Evolutionary conservation across 768 basidiomycete species (phyloP).

Genomic region (Tricholoma saponaceum): DNA sequence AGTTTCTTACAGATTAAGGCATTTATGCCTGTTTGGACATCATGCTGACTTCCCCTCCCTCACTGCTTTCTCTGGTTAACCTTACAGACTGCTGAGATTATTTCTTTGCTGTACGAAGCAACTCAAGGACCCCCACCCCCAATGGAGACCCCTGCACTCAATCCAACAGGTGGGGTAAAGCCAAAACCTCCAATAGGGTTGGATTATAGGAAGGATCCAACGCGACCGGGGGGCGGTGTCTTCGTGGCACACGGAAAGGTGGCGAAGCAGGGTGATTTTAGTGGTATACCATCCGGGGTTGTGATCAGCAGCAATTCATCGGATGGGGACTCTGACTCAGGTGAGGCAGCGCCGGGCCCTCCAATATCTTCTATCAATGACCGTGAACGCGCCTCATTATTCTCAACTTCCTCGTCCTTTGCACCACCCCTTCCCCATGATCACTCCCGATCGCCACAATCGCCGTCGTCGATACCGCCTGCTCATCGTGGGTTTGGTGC

Average conservation of each 20-base stretch:
- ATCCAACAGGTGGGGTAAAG: constrained; percentile 72
- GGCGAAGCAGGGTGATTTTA: constrained; percentile 39
- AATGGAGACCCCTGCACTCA: constrained; percentile 61
- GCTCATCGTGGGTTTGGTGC: constrained; percentile 12
- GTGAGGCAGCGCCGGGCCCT: constrained; percentile 21
- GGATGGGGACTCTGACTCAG: constrained; percentile 39
- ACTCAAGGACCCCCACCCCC: constrained; percentile 67
- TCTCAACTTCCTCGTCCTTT: constrained; percentile 32
- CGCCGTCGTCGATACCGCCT: constrained; percentile 11
- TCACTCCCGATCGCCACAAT: constrained; percentile 10
- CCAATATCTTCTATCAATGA: constrained; percentile 28
- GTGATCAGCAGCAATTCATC: constrained; percentile 47
- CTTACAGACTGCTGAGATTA: constrained; percentile 84
- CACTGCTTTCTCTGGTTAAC: neutral
- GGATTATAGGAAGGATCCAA: constrained; percentile 75
- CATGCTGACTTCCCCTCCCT: constrained; percentile 6
- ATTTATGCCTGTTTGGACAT: constrained; percentile 3
- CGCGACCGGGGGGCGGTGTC: constrained; percentile 82
- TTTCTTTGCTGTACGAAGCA: constrained; percentile 86
- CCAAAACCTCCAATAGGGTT: constrained; percentile 52
- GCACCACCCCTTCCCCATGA: constrained; percentile 27
- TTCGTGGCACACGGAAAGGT: constrained; percentile 62
- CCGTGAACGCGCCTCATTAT: constrained; percentile 28
- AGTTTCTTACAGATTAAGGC: constrained; percentile 14
- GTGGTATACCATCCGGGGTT: constrained; percentile 52